A percentile compares a stretch with the other conserved stretches of the same genome.
Conservation (phyloP, 2,329 filamentous ascomycete genomes). For the Colletotrichum caudatum region DNA sequence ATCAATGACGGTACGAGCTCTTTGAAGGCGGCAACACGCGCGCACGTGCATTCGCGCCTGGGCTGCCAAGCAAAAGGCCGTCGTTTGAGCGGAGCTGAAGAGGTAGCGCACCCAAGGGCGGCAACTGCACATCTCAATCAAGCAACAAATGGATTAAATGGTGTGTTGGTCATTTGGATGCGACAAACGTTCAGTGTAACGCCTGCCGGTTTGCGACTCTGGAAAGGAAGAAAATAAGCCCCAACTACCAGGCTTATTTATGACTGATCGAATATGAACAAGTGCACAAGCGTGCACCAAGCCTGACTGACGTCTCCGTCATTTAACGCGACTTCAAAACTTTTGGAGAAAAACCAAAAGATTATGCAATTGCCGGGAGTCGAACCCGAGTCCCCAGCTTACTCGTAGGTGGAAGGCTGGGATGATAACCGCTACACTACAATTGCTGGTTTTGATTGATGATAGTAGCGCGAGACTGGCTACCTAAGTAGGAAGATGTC, state of each 20-base stretch:
- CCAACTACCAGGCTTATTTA: background rate
- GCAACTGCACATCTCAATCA: background rate
- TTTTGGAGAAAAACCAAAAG: background rate
- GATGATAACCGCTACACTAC: slow-evolving; percentile 33
- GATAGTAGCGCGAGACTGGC: fast-evolving
- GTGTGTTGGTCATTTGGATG: background rate
- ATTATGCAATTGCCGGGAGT: slow-evolving; percentile 15
- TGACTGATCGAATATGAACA: background rate
- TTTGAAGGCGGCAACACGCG: background rate
- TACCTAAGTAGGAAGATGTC: fast-evolving
- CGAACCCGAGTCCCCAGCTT: slow-evolving; percentile 30
- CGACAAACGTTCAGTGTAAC: background rate
- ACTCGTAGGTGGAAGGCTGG: slow-evolving; percentile 9
- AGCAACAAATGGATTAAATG: background rate
- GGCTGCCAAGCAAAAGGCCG: background rate
- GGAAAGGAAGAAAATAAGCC: background rate
- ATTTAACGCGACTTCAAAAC: no score
- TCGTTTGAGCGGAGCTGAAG: slow-evolving; percentile 7
- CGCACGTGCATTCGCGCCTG: slow-evolving; percentile 11
- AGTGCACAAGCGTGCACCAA: background rate
- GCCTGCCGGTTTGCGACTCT: background rate
- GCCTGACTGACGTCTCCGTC: background rate
- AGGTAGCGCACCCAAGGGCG: background rate
- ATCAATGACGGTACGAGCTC: background rate
- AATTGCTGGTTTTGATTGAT: background rate